These are phyloP conservation scores for Hymenoscyphus fructigenus DNA, from an alignment of 2,329 filamentous ascomycete species.

Conservation along the genomic window DNA sequence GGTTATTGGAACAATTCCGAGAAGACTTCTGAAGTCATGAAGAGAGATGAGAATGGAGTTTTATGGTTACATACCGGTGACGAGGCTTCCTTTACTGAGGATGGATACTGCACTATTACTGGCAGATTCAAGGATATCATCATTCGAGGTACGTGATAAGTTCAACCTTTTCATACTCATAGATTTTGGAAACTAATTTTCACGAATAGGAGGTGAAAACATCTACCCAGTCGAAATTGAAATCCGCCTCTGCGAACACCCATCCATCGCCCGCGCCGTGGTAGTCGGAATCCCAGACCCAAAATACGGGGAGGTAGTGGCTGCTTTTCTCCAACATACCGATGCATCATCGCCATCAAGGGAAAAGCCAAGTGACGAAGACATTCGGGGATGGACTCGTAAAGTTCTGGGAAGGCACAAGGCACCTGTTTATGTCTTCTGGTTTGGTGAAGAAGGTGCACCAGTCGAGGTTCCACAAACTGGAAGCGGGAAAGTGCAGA, in stretches of 20 bases:
- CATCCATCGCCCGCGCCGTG: constrained; percentile 55
- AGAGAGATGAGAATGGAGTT: constrained; percentile 29
- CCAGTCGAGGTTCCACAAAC: constrained; percentile 60
- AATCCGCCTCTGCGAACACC: constrained; percentile 60
- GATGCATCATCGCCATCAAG: neutral
- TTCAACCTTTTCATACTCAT: neutral
- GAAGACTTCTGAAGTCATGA: constrained; percentile 34
- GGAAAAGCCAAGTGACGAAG: constrained; percentile 47
- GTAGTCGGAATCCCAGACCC: constrained; percentile 64
- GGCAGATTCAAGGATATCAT: constrained; percentile 71
- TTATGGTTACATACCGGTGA: constrained; percentile 56
- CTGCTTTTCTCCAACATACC: constrained; percentile 51
- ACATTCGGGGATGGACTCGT: constrained; percentile 63
- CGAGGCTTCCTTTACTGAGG: constrained; percentile 49
- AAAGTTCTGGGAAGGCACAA: constrained; percentile 64
- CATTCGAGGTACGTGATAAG: constrained; percentile 52
- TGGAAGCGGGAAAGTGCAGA: constrained; percentile 71
- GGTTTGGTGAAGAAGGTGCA: constrained; percentile 64
- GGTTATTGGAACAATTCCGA: constrained; percentile 61
- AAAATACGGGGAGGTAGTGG: constrained; percentile 64
- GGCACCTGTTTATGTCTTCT: constrained; percentile 72
- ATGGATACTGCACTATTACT: constrained; percentile 54
- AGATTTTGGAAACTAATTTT: neutral
- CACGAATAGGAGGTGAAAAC: constrained; percentile 48
- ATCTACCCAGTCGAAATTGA: constrained; percentile 56